Base-by-base conservation (phyloP, 345 rosid species). In the Eucalyptus decipiens region DNA sequence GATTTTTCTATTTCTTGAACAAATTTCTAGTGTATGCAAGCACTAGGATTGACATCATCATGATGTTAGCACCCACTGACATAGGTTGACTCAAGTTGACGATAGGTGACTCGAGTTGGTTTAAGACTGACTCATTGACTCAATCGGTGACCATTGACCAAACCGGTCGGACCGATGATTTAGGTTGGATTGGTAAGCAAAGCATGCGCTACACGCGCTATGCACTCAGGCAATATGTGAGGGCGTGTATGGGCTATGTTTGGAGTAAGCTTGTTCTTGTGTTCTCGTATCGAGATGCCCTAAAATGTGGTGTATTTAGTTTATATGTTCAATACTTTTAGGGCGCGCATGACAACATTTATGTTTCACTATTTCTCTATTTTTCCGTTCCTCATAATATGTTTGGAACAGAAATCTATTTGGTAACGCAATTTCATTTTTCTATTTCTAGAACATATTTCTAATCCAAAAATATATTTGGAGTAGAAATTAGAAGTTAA, bases 311-410 rank as follows among this genome's bases (percentile, higher is more conserved):
- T 26, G 30, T 58, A 58, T 58, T 58, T 26, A 58, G 30, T 58
- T 58, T 58, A 26, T n/a, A 58, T 11, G 15, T 14, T 58, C 5
- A 30, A 58, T 58, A 28, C 15, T 58, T 58, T 51, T 51, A 51
- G 4, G 23, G 23, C 0, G 1, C 0, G 1, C 56, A 7, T 18
- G 23, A 18, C 2, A 18, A 51, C 4, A 51, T 51, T 51, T 51
- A 7, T 51, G 4, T 51, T 51, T 51, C 4, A 3, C 4, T 7
- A 51, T 18, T 51, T 51, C 23, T 18, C 8, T 51, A 51, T 51
- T 51, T 51, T 51, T 51, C 0, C 18, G 4, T 51, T 18, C 0
- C 23, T 51, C 4, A 0, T 0, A 51, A 17, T 2, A 51, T 0
- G 23, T 51, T 51, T 51, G 4, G 0, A 51, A 16, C 0, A 51